phyloP scores from a whole-genome alignment of 2,329 filamentous ascomycete genomes.

The Pseudopithomyces maydicus region DNA sequence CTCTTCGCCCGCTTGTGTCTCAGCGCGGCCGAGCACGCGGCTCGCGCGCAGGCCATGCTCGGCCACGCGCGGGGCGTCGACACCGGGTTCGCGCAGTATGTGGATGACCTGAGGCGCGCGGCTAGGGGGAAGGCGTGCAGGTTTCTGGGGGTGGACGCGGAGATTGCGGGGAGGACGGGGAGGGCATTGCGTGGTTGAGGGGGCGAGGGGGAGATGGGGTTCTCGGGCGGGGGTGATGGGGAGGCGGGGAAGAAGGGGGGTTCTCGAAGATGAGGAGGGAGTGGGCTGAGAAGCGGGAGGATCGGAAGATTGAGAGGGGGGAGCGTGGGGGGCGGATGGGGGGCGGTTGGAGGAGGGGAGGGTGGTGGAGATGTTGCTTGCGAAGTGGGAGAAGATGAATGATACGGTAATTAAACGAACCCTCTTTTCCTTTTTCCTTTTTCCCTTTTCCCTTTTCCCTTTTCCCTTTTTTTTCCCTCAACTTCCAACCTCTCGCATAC shows the following conservation, averaged over 20 bases:
- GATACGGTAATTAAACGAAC: slow-evolving; percentile 78
- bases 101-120: slow-evolving; percentile 74
- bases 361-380: slow-evolving; percentile 83
- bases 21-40: slow-evolving; percentile 85
- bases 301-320: slow-evolving; percentile 75
- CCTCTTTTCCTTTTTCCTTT: neutral
- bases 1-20: slow-evolving; percentile 87
- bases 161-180: slow-evolving; percentile 78
- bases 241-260: slow-evolving; percentile 50
- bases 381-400: slow-evolving; percentile 91
- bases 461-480: neutral
- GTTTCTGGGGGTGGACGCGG: slow-evolving; percentile 89
- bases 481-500: slow-evolving; percentile 2
- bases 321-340: slow-evolving; percentile 78
- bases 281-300: slow-evolving; percentile 77
- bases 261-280: slow-evolving; percentile 72
- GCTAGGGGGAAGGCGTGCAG: slow-evolving; percentile 84
- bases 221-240: slow-evolving; percentile 51
- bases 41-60: slow-evolving; percentile 66
- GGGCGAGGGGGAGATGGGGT: slow-evolving; percentile 78
- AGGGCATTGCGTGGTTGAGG: slow-evolving; percentile 83
- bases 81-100: slow-evolving; percentile 71
- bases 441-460: neutral
- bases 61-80: slow-evolving; percentile 57
- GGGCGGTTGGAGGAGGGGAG: slow-evolving; percentile 83